Evolutionary conservation across 192 early-diverging fungal species (phyloP).

Genomic region (Paraglomus brasilianum): DNA sequence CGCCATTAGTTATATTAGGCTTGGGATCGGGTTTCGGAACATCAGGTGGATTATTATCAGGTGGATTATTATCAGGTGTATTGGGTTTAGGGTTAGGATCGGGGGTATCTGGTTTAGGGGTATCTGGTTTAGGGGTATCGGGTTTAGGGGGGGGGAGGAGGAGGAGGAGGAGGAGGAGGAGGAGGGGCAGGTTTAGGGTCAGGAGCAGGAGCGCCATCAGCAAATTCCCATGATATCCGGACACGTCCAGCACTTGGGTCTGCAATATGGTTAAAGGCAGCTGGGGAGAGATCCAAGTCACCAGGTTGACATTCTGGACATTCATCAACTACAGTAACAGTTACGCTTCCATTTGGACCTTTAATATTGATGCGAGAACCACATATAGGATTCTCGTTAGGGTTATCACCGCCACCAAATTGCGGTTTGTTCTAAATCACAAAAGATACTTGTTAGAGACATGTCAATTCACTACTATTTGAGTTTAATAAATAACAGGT

Average conservation of each 20-base stretch:
- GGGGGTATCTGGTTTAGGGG: too few relatives aligned
- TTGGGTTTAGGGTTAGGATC: too few relatives aligned
- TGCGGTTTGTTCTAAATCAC: constrained; percentile 58
- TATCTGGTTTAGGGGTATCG: too few relatives aligned
- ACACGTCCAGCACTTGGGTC: constrained; percentile 35
- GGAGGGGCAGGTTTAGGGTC: background rate
- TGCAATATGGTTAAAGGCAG: constrained; percentile 44
- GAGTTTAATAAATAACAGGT: too few relatives aligned
- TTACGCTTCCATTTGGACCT: constrained; percentile 47
- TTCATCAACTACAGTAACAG: constrained; percentile 52
- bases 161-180: too few relatives aligned
- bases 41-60: too few relatives aligned
- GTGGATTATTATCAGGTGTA: too few relatives aligned
- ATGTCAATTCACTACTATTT: too few relatives aligned
- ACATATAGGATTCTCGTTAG: constrained; percentile 49
- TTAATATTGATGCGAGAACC: constrained; percentile 51
- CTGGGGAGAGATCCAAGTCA: constrained; percentile 47
- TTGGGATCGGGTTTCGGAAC: too few relatives aligned
- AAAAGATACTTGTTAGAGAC: too few relatives aligned
- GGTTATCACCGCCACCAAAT: constrained; percentile 49
- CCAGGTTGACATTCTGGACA: constrained; percentile 45
- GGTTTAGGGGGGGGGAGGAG: background rate
- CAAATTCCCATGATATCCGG: constrained; percentile 41
- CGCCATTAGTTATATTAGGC: too few relatives aligned
- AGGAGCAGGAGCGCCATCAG: background rate